Conservation (phyloP, 306 rosid species). For the Quercus wislizeni region DNA sequence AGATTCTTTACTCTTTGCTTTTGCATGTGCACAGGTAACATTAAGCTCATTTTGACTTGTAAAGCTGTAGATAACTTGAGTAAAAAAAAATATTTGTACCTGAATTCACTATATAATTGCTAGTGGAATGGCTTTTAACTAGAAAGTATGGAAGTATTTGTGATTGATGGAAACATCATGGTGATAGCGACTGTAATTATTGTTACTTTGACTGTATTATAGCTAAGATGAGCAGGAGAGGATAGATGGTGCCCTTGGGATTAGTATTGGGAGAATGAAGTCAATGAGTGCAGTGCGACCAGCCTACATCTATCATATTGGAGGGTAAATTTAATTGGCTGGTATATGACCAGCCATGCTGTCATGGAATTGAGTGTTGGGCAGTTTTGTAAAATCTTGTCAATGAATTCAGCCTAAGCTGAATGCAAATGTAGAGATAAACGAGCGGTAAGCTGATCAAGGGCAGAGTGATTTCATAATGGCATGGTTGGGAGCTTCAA, state of each 20-base stretch:
- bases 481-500: too few species aligned
- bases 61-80: not conserved
- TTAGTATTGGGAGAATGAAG: not conserved
- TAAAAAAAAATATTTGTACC: not conserved
- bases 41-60: constrained; percentile 14
- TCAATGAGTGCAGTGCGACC: not conserved
- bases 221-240: not conserved
- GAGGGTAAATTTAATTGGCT: not conserved
- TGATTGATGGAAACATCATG: not conserved
- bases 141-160: not conserved
- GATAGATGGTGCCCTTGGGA: not conserved
- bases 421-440: not conserved
- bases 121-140: not conserved
- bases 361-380: not conserved
- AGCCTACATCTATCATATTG: not conserved
- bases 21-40: constrained; percentile 93
- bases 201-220: not conserved
- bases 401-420: not conserved
- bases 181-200: not conserved
- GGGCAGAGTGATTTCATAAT: too few species aligned
- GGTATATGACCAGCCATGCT: not conserved
- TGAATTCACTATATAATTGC: not conserved
- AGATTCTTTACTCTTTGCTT: constrained; percentile 81
- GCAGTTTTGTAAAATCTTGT: not conserved
- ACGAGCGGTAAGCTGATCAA: too few species aligned